Conservation (phyloP, 2,329 filamentous ascomycete species). For the Cladophialophora immunda region DNA sequence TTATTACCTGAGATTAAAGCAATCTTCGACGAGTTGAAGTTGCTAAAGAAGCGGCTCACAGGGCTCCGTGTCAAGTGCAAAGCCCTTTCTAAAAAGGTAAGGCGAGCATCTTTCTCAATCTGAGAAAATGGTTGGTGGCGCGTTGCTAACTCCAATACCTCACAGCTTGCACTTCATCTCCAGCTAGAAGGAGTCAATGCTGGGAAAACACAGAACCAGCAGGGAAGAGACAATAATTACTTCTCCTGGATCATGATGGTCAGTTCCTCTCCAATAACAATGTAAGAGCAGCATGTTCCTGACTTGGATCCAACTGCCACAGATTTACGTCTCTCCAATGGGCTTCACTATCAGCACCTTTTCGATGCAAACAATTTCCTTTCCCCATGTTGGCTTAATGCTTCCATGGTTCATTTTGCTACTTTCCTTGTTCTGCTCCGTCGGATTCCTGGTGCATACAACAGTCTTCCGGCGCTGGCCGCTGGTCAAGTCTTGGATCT, state of each 20-base stretch:
- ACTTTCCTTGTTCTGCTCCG: background rate
- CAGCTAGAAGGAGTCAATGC: background rate
- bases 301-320: background rate
- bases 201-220: background rate
- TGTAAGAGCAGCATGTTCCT: background rate
- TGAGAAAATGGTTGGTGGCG: background rate
- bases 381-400: background rate
- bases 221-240: background rate
- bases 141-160: background rate
- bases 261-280: background rate
- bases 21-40: background rate
- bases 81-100: background rate
- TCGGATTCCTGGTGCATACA: background rate
- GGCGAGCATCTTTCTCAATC: background rate
- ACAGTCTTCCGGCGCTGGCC: background rate
- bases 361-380: background rate
- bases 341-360: background rate
- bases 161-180: conserved; percentile 1
- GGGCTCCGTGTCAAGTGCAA: background rate
- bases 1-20: background rate
- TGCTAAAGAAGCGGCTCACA: background rate
- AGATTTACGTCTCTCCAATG: background rate
- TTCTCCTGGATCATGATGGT: background rate
- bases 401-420: background rate
- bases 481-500: background rate